These are phyloP conservation scores for Talaromyces sp. DNA, from an alignment of 2,329 filamentous ascomycete genomes.

Conservation along the genomic window DNA sequence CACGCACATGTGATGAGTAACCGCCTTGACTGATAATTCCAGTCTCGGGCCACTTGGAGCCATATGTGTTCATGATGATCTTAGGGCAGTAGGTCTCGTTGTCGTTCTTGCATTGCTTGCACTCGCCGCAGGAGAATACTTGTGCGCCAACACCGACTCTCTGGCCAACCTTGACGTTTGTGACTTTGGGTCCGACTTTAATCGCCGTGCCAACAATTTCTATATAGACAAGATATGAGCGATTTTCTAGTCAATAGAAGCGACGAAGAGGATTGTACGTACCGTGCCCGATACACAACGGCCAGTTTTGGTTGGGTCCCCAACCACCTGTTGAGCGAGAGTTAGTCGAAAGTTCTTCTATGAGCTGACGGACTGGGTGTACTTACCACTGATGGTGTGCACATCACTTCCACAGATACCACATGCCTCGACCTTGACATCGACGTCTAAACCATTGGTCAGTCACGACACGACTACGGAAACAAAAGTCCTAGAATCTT, in stretches of 20 bases:
- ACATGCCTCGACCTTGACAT: conserved; percentile 81
- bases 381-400: conserved; percentile 60
- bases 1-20: conserved; percentile 35
- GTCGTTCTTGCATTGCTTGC: conserved; percentile 63
- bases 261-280: conserved; percentile 19
- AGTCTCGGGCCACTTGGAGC: conserved; percentile 55
- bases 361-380: neutral
- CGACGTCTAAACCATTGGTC: conserved; percentile 60
- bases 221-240: conserved; percentile 22
- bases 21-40: conserved; percentile 58
- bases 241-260: neutral
- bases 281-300: conserved; percentile 55
- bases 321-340: conserved; percentile 48
- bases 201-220: conserved; percentile 70
- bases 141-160: conserved; percentile 70
- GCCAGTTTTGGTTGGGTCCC: conserved; percentile 50
- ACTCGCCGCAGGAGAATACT: conserved; percentile 63
- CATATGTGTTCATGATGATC: conserved; percentile 52
- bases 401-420: conserved; percentile 73
- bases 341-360: neutral
- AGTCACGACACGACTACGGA: neutral
- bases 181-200: conserved; percentile 65
- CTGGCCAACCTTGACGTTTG: conserved; percentile 59
- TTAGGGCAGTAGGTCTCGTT: conserved; percentile 69
- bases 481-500: conserved; percentile 15